Conservation (phyloP, 2,329 filamentous ascomycete genomes). For the Penicillium freii region DNA sequence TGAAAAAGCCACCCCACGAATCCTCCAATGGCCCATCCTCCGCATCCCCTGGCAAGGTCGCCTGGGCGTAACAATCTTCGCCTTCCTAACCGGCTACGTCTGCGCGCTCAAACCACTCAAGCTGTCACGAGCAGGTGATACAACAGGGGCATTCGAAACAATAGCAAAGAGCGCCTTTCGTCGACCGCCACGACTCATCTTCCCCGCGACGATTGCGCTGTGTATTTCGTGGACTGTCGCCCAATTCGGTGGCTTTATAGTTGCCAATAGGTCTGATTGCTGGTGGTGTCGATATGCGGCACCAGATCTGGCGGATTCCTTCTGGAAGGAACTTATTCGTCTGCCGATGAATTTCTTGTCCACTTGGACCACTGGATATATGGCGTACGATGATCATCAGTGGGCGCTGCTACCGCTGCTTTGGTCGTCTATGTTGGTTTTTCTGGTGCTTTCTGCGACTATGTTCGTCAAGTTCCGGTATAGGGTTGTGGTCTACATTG, state of each 20-base stretch:
- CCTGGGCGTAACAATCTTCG: constrained; percentile 56
- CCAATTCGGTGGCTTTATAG: constrained; percentile 50
- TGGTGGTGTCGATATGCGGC: constrained; percentile 54
- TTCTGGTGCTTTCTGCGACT: constrained; percentile 47
- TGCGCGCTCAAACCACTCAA: constrained; percentile 56
- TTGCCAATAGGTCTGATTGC: constrained; percentile 50
- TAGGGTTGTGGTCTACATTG: constrained; percentile 46
- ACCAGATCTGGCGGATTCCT: constrained; percentile 43
- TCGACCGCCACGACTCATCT: constrained; percentile 51
- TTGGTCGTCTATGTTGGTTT: constrained; percentile 52
- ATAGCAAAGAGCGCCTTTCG: constrained; percentile 56
- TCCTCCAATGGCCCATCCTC: constrained; percentile 53
- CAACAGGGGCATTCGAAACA: constrained; percentile 45
- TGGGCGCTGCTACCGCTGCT: constrained; percentile 55
- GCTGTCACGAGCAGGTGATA: constrained; percentile 49
- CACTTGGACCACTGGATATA: constrained; percentile 53
- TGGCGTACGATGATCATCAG: constrained; percentile 55
- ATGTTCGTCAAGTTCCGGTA: constrained; percentile 49
- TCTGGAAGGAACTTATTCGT: constrained; percentile 47
- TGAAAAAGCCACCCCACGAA: constrained; percentile 42
- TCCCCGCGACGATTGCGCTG: constrained; percentile 54
- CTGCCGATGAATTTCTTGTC: constrained; percentile 48
- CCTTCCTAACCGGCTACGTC: constrained; percentile 57
- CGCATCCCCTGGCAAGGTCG: constrained; percentile 57
- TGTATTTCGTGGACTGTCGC: constrained; percentile 52